These are phyloP conservation scores for Yamadazyma endophytica DNA, from an alignment of 805 yeast genomes.

Conservation along the genomic window DNA sequence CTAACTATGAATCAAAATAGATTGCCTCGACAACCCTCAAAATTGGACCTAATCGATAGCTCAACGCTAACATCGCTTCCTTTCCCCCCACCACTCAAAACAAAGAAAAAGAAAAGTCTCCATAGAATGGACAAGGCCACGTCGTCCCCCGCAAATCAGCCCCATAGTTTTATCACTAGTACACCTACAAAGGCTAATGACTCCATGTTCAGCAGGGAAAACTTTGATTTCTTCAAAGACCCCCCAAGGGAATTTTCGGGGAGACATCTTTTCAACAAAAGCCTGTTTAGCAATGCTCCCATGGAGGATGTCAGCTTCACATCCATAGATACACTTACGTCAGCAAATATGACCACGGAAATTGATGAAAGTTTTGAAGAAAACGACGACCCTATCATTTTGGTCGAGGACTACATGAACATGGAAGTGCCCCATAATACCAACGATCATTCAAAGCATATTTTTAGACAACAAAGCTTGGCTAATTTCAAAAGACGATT, in stretches of 20 bases:
- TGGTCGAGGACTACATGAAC: conserved; percentile 55
- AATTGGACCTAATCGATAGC: conserved; percentile 46
- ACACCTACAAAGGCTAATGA: too few species aligned
- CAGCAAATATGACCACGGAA: conserved; percentile 13
- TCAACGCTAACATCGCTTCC: conserved; percentile 49
- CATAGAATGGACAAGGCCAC: too few species aligned
- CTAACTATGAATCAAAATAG: background rate
- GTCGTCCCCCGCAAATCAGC: background rate
- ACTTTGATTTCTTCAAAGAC: too few species aligned
- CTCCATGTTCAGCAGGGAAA: background rate
- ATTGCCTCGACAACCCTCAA: conserved; percentile 32
- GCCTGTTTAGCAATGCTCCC: conserved; percentile 1
- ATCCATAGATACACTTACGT: conserved; percentile 10
- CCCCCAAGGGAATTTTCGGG: background rate
- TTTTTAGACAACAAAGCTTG: conserved; percentile 29
- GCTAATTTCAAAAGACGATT: conserved; percentile 32
- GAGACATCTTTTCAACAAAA: background rate
- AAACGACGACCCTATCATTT: conserved; percentile 38
- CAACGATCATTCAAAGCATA: conserved; percentile 7
- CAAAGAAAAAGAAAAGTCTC: too few species aligned
- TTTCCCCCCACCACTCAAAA: conserved; percentile 44
- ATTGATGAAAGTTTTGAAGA: conserved; percentile 16
- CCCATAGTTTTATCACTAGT: too few species aligned
- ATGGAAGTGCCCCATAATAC: conserved; percentile 4
- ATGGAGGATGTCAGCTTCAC: conserved; percentile 10